Percentiles rank a stretch among this genome's conserved stretches.
Conservation (phyloP, 1,284 basidiomycete genomes). For the Microbotryum violaceum region DNA sequence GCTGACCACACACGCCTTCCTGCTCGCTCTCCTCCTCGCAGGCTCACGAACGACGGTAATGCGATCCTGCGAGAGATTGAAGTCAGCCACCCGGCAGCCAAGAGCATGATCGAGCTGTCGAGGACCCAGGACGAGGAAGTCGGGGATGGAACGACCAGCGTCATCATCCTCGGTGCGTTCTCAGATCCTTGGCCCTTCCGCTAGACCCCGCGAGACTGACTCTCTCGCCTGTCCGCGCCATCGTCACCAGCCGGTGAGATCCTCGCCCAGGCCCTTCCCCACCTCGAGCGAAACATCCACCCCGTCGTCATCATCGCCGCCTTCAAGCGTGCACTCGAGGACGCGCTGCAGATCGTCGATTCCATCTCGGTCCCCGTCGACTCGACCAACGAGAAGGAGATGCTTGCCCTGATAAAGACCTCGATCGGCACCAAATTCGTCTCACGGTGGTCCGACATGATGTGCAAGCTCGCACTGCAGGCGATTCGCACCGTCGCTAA, state of each 20-base stretch:
- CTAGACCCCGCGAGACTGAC: neutral
- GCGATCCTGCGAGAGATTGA: conserved; percentile 96
- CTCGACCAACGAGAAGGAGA: conserved; percentile 74
- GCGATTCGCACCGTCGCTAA: conserved; percentile 67
- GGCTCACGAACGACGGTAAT: conserved; percentile 94
- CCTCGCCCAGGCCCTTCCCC: conserved; percentile 84
- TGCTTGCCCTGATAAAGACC: conserved; percentile 95
- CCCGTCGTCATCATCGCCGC: conserved; percentile 98
- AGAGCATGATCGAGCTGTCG: conserved; percentile 98
- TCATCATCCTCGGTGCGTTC: conserved; percentile 82
- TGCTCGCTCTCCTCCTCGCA: conserved; percentile 39
- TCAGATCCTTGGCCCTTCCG: no score
- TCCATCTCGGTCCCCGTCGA: conserved; percentile 85
- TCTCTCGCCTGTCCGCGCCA: neutral
- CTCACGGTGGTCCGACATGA: conserved; percentile 90
- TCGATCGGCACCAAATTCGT: conserved; percentile 99
- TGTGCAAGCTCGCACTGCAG: conserved; percentile 89
- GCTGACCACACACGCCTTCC: neutral
- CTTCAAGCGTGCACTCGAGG: conserved; percentile 89
- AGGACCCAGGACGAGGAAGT: conserved; percentile 98
- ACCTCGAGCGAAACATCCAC: conserved; percentile 93
- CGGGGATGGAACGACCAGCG: conserved; percentile 93
- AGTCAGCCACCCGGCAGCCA: conserved; percentile 94
- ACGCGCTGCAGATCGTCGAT: conserved; percentile 80
- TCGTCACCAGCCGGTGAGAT: conserved; percentile 78